These are phyloP conservation scores for Metschnikowia henanensis DNA, from an alignment of 805 yeast genomes.

Conservation along the genomic window DNA sequence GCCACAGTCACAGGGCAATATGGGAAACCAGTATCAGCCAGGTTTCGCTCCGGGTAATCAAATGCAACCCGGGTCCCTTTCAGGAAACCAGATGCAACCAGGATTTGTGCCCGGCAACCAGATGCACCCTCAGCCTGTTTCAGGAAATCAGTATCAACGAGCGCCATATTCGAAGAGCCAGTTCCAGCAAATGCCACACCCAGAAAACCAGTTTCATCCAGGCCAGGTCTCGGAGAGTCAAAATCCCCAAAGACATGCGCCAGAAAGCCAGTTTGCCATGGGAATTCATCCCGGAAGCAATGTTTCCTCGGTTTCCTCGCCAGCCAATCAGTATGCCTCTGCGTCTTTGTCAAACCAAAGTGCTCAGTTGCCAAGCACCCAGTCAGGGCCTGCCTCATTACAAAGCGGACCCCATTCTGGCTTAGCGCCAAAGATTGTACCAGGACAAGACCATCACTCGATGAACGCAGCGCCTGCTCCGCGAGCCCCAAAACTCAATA, in stretches of 20 bases:
- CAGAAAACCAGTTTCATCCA: background rate
- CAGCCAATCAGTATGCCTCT: constrained; percentile 1
- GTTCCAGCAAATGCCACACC: too few species aligned
- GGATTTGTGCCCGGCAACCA: too few species aligned
- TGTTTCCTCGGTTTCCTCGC: background rate
- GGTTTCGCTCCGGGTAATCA: background rate
- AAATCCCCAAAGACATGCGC: background rate
- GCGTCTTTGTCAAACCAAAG: background rate
- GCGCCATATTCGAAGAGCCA: too few species aligned
- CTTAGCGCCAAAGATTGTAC: too few species aligned
- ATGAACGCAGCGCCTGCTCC: background rate
- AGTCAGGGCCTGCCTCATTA: background rate
- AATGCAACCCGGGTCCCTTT: too few species aligned
- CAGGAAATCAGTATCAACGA: too few species aligned
- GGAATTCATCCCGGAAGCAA: too few species aligned
- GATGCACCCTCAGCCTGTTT: too few species aligned
- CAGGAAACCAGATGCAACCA: too few species aligned
- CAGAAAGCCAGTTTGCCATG: background rate
- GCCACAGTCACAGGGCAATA: too few species aligned
- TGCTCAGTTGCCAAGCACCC: background rate
- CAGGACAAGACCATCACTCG: too few species aligned
- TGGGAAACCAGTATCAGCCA: background rate
- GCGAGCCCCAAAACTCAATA: constrained; percentile 22
- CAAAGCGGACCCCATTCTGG: too few species aligned
- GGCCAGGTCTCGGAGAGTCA: background rate